Evolutionary conservation across 2,329 filamentous ascomycete species (phyloP).

Genomic region (Exutisphaerella laricina): DNA sequence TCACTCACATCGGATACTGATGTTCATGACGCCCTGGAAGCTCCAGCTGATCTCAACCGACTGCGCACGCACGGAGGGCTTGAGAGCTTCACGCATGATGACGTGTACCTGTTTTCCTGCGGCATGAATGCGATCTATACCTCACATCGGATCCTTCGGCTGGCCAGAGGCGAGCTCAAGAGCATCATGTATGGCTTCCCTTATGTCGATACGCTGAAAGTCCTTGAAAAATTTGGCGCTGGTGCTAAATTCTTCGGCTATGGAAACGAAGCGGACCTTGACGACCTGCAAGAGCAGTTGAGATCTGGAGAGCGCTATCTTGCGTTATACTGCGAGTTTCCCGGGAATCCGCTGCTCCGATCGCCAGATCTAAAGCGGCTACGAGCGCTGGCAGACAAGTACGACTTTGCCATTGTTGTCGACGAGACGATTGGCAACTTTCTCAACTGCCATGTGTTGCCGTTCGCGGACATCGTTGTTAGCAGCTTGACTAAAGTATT

Average conservation of each 20-base stretch:
- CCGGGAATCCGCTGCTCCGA: conserved; percentile 80
- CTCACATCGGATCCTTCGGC: conserved; percentile 68
- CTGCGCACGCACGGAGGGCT: conserved; percentile 43
- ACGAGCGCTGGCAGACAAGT: conserved; percentile 68
- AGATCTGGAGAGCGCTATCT: conserved; percentile 69
- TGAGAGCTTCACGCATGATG: conserved; percentile 65
- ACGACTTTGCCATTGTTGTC: conserved; percentile 83
- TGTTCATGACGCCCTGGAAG: conserved; percentile 52
- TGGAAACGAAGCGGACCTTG: conserved; percentile 69
- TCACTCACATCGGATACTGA: conserved; percentile 70
- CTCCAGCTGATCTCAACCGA: conserved; percentile 32
- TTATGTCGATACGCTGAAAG: conserved; percentile 94
- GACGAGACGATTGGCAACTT: conserved; percentile 98
- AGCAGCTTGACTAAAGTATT: conserved; percentile 97
- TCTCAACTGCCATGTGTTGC: conserved; percentile 88
- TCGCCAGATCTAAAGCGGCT: conserved; percentile 83
- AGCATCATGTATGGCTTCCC: conserved; percentile 96
- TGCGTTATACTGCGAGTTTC: conserved; percentile 89
- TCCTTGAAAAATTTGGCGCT: conserved; percentile 88
- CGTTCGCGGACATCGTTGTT: conserved; percentile 83
- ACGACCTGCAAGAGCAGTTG: conserved; percentile 72
- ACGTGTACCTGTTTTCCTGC: conserved; percentile 81
- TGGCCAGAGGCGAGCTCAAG: conserved; percentile 58
- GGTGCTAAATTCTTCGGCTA: conserved; percentile 84
- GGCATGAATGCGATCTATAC: conserved; percentile 97